phyloP scores from a whole-genome alignment of 306 rosid genomes.

The Sphenostylis stenocarpa region DNA sequence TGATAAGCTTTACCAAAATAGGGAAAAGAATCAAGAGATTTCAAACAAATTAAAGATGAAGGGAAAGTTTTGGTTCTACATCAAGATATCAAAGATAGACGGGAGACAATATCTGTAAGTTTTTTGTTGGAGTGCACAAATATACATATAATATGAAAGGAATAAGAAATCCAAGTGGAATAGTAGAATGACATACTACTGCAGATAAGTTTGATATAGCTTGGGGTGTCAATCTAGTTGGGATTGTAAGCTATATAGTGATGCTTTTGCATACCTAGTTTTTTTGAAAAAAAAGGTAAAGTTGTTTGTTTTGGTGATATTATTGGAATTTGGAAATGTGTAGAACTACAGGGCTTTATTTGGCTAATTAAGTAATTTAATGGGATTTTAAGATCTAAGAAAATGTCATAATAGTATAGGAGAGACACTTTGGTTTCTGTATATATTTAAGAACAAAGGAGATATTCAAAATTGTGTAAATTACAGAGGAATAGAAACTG shows the following conservation, averaged over 20 bases:
- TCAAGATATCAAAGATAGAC: background rate
- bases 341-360: background rate
- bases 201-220: background rate
- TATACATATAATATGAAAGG: background rate
- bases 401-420: background rate
- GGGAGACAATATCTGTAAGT: background rate
- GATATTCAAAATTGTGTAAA: background rate
- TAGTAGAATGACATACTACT: background rate
- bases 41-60: too few relatives aligned
- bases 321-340: background rate
- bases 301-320: background rate
- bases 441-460: background rate
- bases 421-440: background rate
- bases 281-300: background rate
- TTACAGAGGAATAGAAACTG: background rate
- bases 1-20: background rate
- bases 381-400: background rate
- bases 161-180: background rate
- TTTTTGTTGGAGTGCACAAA: background rate
- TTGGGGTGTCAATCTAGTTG: too few relatives aligned
- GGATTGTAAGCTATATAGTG: too few relatives aligned
- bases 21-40: background rate
- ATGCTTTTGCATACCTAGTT: too few relatives aligned
- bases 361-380: background rate
- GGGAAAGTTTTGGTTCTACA: background rate